Evolutionary conservation across 2,329 filamentous ascomycete genomes (phyloP).

Genomic region (Ascochyta fabae): DNA sequence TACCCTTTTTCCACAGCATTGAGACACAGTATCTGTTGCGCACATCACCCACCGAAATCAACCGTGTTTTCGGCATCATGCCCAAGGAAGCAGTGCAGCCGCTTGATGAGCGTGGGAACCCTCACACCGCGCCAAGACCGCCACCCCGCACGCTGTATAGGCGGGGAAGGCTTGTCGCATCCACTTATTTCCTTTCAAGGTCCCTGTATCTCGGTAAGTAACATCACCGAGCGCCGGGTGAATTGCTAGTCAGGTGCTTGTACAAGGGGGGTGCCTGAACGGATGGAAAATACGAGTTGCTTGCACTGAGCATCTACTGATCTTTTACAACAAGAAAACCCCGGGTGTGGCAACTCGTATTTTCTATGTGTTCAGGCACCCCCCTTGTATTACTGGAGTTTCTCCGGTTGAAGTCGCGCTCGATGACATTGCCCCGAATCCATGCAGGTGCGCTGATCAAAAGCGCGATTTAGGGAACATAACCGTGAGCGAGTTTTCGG

Average conservation of each 20-base stretch:
- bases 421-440: slow-evolving; percentile 5
- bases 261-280: no score
- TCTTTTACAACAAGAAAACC: no score
- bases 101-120: background rate
- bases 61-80: no score
- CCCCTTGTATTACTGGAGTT: slow-evolving; percentile 6
- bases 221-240: slow-evolving; percentile 8
- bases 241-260: slow-evolving; percentile 16
- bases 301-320: no score
- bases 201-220: slow-evolving; percentile 2
- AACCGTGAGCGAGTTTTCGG: slow-evolving; percentile 1
- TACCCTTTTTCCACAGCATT: no score
- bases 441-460: slow-evolving; percentile 8
- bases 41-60: no score
- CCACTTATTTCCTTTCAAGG: slow-evolving; percentile 16
- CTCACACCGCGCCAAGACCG: slow-evolving; percentile 23
- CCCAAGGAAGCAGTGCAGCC: background rate
- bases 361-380: no score
- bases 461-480: background rate
- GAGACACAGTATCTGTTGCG: no score
- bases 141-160: slow-evolving; percentile 31
- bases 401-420: slow-evolving; percentile 4
- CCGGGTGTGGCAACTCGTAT: no score
- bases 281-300: no score
- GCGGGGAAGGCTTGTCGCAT: slow-evolving; percentile 22